Evolutionary conservation across 2,329 filamentous ascomycete species (phyloP).

Genomic region (Aureobasidium melanogenum): DNA sequence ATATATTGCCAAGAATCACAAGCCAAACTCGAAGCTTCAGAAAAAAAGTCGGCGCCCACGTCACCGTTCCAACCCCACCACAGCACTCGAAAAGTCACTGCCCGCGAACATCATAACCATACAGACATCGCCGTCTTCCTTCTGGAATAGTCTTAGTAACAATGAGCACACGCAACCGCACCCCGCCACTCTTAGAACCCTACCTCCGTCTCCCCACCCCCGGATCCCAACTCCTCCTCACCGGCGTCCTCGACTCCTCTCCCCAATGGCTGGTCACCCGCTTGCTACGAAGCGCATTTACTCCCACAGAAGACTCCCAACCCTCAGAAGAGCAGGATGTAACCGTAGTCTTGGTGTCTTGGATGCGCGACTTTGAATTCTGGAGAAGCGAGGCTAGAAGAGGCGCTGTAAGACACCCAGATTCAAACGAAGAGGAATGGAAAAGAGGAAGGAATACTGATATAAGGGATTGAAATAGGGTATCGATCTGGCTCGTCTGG

Average conservation of each 20-base stretch:
- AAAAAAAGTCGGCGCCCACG: neutral
- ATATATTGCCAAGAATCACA: constrained; percentile 9
- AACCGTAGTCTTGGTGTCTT: constrained; percentile 67
- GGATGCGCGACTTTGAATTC: constrained; percentile 67
- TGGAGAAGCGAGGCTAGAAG: constrained; percentile 66
- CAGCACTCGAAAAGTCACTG: neutral
- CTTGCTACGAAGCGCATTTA: constrained; percentile 41
- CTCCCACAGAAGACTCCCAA: neutral
- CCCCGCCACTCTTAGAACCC: constrained; percentile 56
- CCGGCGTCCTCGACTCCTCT: constrained; percentile 48
- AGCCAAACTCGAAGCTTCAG: constrained; percentile 5
- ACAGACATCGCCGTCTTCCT: no score
- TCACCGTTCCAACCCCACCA: constrained; percentile 4
- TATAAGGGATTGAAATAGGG: constrained; percentile 39
- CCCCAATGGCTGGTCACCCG: constrained; percentile 49
- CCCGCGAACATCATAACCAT: neutral
- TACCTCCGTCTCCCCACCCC: constrained; percentile 52
- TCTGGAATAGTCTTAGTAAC: neutral
- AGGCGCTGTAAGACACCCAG: constrained; percentile 49
- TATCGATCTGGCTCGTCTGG: constrained; percentile 57
- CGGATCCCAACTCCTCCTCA: constrained; percentile 56
- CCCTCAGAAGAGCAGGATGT: constrained; percentile 21
- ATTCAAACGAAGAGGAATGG: no score
- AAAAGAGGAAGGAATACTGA: neutral
- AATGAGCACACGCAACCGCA: constrained; percentile 19